phyloP scores from a whole-genome alignment of 805 yeast species.

The Yamadazyma nakazawae region DNA sequence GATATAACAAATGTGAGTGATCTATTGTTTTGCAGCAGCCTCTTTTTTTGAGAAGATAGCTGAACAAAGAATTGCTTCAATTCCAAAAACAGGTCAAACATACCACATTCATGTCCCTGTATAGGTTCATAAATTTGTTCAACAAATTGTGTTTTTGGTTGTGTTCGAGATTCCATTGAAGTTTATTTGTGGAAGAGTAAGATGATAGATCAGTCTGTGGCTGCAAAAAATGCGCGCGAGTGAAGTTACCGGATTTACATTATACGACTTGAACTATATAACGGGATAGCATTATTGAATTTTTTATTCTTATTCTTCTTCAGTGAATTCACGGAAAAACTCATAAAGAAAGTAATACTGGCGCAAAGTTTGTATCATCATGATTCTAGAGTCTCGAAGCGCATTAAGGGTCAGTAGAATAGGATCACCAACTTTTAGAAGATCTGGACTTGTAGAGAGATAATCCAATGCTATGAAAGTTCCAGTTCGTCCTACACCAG shows the following conservation, averaged over 20 bases:
- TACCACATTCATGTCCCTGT: neutral
- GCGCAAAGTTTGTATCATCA: constrained; percentile 43
- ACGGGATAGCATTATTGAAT: too few species aligned
- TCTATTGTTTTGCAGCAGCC: neutral
- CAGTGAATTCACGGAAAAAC: constrained; percentile 13
- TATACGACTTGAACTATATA: too few species aligned
- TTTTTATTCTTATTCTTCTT: too few species aligned
- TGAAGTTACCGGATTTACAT: too few species aligned
- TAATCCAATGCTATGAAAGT: constrained; percentile 38
- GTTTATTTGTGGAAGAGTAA: neutral
- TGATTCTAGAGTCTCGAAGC: constrained; percentile 33
- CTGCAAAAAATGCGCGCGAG: neutral
- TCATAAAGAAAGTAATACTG: constrained; percentile 38
- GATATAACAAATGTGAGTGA: neutral
- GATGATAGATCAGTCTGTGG: neutral
- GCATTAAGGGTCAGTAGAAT: neutral
- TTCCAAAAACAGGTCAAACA: neutral
- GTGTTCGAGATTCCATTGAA: neutral
- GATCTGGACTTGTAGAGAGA: constrained; percentile 17
- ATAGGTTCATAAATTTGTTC: neutral
- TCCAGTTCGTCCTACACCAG: constrained; percentile 48
- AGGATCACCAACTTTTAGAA: neutral
- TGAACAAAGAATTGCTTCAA: neutral
- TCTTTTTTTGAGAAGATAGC: neutral
- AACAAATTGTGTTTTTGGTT: neutral